phyloP scores from a whole-genome alignment of 495 filamentous ascomycete species.

The Penicillium verhagenii region DNA sequence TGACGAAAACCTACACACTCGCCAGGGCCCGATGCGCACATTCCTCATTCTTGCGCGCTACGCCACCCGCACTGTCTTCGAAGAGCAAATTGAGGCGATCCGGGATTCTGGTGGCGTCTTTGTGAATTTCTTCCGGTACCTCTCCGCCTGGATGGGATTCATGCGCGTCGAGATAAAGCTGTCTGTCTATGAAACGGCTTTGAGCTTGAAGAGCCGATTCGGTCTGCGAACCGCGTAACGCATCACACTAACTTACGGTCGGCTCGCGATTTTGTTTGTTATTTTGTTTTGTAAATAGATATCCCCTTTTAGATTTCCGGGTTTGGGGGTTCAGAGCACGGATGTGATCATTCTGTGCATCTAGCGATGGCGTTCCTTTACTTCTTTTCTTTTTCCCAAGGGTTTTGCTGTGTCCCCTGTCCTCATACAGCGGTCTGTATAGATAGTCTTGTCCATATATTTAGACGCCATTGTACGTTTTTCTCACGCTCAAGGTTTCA shows the following conservation, averaged over 20 bases:
- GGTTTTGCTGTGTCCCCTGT: not conserved
- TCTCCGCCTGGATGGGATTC: constrained; percentile 57
- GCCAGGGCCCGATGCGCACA: constrained; percentile 79
- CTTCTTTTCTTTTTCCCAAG: not conserved
- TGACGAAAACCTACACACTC: constrained; percentile 90
- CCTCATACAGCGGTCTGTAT: not conserved
- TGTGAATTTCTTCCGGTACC: constrained; percentile 53
- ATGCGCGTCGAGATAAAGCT: constrained; percentile 64
- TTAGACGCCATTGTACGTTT: constrained; percentile 1
- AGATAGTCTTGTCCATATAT: constrained; percentile 10
- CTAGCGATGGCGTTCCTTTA: constrained; percentile 31
- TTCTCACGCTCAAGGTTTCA: too few species aligned
- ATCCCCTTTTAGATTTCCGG: constrained; percentile 12
- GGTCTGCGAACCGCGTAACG: constrained; percentile 22
- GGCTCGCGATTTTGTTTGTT: not conserved
- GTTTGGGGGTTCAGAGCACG: constrained; percentile 22
- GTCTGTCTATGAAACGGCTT: constrained; percentile 55
- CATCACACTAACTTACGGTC: not conserved
- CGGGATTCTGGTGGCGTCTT: constrained; percentile 54
- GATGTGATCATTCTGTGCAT: constrained; percentile 35
- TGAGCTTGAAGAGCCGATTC: constrained; percentile 47
- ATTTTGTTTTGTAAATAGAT: constrained; percentile 8
- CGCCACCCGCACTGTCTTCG: constrained; percentile 82
- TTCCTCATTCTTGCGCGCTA: constrained; percentile 95
- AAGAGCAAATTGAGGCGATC: constrained; percentile 79